Percentiles rank a stretch among this genome's conserved stretches.
Conservation (phyloP, 1,284 basidiomycete species). For the Mycena sp. region DNA sequence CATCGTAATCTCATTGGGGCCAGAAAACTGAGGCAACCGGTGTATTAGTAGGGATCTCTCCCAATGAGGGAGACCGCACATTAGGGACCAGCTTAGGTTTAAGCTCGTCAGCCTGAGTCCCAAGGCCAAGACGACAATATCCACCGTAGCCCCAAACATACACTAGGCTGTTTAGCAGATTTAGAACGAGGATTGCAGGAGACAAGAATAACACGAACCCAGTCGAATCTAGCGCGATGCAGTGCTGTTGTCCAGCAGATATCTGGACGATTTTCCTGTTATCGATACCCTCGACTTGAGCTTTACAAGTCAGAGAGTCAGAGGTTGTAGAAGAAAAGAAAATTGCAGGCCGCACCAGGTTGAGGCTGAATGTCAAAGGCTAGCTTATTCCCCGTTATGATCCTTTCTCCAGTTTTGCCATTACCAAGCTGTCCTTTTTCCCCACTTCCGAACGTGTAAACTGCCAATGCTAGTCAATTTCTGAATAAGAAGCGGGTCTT, state of each 20-base stretch:
- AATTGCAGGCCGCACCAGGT: constrained; percentile 59
- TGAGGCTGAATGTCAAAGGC: constrained; percentile 83
- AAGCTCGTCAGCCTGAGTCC: constrained; percentile 85
- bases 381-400: constrained; percentile 85
- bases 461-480: constrained; percentile 47
- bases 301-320: constrained; percentile 49
- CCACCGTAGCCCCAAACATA: constrained; percentile 91
- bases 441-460: constrained; percentile 91
- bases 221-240: constrained; percentile 80
- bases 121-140: constrained; percentile 83
- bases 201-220: constrained; percentile 60
- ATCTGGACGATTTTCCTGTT: constrained; percentile 84
- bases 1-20: constrained; percentile 71
- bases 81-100: constrained; percentile 83
- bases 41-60: not conserved
- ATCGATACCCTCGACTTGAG: constrained; percentile 75
- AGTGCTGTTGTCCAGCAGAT: constrained; percentile 89
- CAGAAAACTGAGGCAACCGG: constrained; percentile 65
- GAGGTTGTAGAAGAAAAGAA: constrained; percentile 1
- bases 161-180: constrained; percentile 58
- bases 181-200: constrained; percentile 7
- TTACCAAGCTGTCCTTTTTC: constrained; percentile 95
- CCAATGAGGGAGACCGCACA: constrained; percentile 41
- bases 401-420: constrained; percentile 89
- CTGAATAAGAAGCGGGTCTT: not conserved